Conservation (phyloP, 768 basidiomycete genomes). For the Boletellus sp. region DNA sequence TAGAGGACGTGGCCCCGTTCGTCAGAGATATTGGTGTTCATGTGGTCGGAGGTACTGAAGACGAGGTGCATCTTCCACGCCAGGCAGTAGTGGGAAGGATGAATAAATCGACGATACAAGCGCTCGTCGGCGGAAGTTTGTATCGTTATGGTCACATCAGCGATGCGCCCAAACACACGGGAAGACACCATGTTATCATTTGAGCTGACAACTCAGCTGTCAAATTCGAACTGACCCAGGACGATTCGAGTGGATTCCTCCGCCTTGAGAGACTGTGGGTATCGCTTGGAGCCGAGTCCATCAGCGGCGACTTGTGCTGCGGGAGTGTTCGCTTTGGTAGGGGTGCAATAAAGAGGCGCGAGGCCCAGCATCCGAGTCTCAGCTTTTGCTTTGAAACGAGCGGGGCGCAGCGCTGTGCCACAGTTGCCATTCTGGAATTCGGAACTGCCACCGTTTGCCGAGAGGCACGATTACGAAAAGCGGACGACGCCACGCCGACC, state of each 20-base stretch:
- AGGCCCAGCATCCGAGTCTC: too few species aligned
- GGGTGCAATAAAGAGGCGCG: too few species aligned
- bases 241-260: neutral
- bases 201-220: conserved; percentile 12
- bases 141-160: neutral
- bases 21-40: conserved; percentile 20
- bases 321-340: too few species aligned
- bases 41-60: conserved; percentile 19
- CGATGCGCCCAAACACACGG: neutral
- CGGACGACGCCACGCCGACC: too few species aligned
- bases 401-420: too few species aligned
- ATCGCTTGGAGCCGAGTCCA: too few species aligned
- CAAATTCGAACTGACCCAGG: neutral
- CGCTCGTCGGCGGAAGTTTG: neutral
- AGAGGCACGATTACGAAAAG: too few species aligned
- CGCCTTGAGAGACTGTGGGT: too few species aligned
- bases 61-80: conserved; percentile 17
- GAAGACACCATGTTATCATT: conserved; percentile 8
- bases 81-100: neutral
- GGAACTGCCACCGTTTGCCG: too few species aligned
- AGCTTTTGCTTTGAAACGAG: too few species aligned
- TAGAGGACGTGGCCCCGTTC: conserved; percentile 18
- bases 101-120: neutral
- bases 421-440: too few species aligned
- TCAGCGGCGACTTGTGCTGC: too few species aligned